Evolutionary conservation across 805 yeast species (phyloP).

Genomic region (Candida dendrica): DNA sequence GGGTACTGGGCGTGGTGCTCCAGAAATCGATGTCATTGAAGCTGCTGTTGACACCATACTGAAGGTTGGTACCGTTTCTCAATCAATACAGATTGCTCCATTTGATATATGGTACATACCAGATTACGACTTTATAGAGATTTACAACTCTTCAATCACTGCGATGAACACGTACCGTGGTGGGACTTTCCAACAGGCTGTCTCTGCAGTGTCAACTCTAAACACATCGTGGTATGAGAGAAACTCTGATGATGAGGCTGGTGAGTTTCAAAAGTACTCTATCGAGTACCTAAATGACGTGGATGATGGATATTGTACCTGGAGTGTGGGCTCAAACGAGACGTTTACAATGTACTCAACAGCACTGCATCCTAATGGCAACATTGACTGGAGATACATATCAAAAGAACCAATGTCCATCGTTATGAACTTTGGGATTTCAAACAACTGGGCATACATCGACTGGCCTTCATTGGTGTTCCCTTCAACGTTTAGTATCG

Average conservation of each 20-base stretch:
- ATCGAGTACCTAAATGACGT: slow-evolving; percentile 31
- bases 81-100: slow-evolving; percentile 46
- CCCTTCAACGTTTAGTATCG: slow-evolving; percentile 36
- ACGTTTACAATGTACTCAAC: slow-evolving; percentile 36
- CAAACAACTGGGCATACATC: slow-evolving; percentile 43
- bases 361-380: slow-evolving; percentile 43
- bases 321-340: slow-evolving; percentile 41
- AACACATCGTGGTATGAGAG: slow-evolving; percentile 41
- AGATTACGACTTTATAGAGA: slow-evolving; percentile 38
- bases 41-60: slow-evolving; percentile 30
- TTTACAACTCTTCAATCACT: slow-evolving; percentile 33
- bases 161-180: slow-evolving; percentile 41
- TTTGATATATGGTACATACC: slow-evolving; percentile 46
- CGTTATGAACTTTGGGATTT: slow-evolving; percentile 40
- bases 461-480: slow-evolving; percentile 39
- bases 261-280: slow-evolving; percentile 33
- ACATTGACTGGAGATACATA: slow-evolving; percentile 39
- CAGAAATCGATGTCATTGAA: slow-evolving; percentile 44
- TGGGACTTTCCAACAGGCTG: slow-evolving; percentile 44
- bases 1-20: slow-evolving; percentile 44
- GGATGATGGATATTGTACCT: slow-evolving; percentile 32
- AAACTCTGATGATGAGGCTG: slow-evolving; percentile 15
- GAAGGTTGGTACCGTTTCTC: slow-evolving; percentile 37
- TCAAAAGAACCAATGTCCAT: slow-evolving; percentile 46
- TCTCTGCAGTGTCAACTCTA: slow-evolving; percentile 38